Evolutionary conservation across 176 grass and related monocot genomes (phyloP), one percentile per base, ranked within the genome.

Genomic region (Eleusine coracana): DNA sequence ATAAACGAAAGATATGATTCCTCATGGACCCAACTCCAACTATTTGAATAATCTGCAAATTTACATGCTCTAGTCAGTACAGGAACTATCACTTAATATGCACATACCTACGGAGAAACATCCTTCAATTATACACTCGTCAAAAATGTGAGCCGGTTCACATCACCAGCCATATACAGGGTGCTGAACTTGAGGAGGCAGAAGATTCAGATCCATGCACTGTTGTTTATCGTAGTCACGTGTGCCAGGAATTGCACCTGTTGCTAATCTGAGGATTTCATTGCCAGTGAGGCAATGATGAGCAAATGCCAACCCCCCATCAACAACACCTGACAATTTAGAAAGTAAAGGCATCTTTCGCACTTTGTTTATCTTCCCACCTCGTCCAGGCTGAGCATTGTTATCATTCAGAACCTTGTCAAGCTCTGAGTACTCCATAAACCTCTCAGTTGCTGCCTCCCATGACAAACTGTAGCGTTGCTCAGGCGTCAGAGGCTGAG

Each of bases 371-470:
- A 70, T 82, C 56, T 72, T 86, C 79, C 58, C 44, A 75, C 45
- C 54, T 80, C 31, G 63, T 76, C 46, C 67, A 65, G 11, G 14
- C 12, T 71, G 37, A 38, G 23, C 70, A 55, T 65, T 88, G 68
- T 25, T 91, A 73, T 62, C 78, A 18, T 82, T 92, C 68, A 97
- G 70, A 80, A 97, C 77, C 80, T 94, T 90, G 80, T 94, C 83
- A 51, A 97, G 86, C 48, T 97, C 92, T 44, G 92, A 97, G 71
- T 85, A 92, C 60, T 94, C 80, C 87, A 97, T 88, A 79, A 97
- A 97, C 81, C 94, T 94, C 83, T 92, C 85, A 44, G 92, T 97
- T 29, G 94, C 92, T 21, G 94, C 94, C 20, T 94, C 92, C 94
- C 94, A 97, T 67, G 92, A 97, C n/a, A 97, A 86, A 79, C 4